These are phyloP conservation scores for Peronospora tabacina DNA, from an alignment of 352 stramenopile genomes.

Conservation along the genomic window DNA sequence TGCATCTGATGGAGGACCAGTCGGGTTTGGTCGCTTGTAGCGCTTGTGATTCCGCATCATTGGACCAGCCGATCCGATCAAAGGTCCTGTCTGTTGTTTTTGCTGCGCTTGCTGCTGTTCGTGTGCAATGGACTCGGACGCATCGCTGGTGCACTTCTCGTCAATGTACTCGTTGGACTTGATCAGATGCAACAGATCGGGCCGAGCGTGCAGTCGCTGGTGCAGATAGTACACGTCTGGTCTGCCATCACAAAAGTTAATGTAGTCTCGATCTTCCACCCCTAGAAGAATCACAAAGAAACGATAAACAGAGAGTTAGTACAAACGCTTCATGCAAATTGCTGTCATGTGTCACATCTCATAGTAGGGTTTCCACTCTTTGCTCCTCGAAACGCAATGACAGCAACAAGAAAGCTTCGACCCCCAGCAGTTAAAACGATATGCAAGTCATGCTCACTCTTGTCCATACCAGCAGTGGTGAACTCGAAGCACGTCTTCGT, in stretches of 20 bases:
- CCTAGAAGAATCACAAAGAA: conserved; percentile 32
- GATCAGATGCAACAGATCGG: conserved; percentile 69
- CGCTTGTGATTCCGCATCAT: conserved; percentile 48
- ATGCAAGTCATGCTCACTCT: conserved; percentile 50
- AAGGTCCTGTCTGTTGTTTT: conserved; percentile 21
- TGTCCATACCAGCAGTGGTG: conserved; percentile 72
- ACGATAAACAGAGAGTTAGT: conserved; percentile 24
- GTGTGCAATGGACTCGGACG: conserved; percentile 37
- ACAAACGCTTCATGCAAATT: not conserved
- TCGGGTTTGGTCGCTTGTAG: conserved; percentile 47
- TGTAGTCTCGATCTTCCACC: conserved; percentile 69
- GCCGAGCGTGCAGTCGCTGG: conserved; percentile 61
- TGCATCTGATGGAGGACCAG: conserved; percentile 11
- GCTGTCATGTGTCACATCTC: conserved; percentile 5
- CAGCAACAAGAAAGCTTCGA: conserved; percentile 7
- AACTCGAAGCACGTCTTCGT: conserved; percentile 81
- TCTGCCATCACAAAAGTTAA: conserved; percentile 65
- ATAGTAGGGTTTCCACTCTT: conserved; percentile 11
- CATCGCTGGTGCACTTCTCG: conserved; percentile 60
- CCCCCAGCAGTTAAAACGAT: conserved; percentile 25
- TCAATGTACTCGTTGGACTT: conserved; percentile 82
- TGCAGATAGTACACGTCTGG: conserved; percentile 78
- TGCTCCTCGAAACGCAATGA: not conserved
- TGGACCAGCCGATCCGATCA: conserved; percentile 27
- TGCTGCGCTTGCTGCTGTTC: conserved; percentile 30